Evolutionary conservation across 805 yeast species (phyloP), one percentile per base, ranked within the genome.

Genomic region (Naumovozyma baii): DNA sequence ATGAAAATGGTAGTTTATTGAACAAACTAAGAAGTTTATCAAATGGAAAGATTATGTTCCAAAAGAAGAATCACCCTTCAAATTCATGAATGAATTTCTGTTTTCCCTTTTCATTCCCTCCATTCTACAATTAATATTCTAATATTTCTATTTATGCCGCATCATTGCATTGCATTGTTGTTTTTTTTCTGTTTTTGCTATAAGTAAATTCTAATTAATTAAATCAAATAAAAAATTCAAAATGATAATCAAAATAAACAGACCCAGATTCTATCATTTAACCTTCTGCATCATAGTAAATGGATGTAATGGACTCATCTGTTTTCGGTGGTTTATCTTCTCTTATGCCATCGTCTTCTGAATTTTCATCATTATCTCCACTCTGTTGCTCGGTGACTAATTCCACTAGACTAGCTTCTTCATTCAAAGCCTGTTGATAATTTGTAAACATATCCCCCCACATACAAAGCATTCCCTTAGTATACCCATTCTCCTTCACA

Each of bases 401-500:
- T 12, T 38, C 36, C n/a, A 22, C 36, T 32, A 19, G 35, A 5
- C 29, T 16, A 17, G 16, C 31, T 5, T 15, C 18, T n/a, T n/a
- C n/a, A n/a, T 7, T 7, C 26, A 22, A 7, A 10, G 26, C 10
- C 26, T 22, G 9, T 10, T 42, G 33, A 31, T 50, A 52, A 34
- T 52, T 51, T 38, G 61, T 61, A 41, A 74, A 66, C 5, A 57
- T 52, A 4, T 65, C 63, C 0, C 88, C 88, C 76, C 83, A 78
- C 33, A 78, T 67, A 26, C 74, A 79, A 7, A 73, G 42, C 3
- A 78, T 55, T 0, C 84, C 87, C 44, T 76, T 75, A 28, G 68
- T 46, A 32, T 64, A 63, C 0, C 73, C 74, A 4, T 63, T 52
- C 3, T 55, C 52, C 35, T 63, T 60, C 2, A 70, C 64, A 42